Evolutionary conservation across 192 early-diverging fungal genomes (phyloP), one percentile per base, ranked within the genome.

Genomic region (Linnemannia schmuckeri): DNA sequence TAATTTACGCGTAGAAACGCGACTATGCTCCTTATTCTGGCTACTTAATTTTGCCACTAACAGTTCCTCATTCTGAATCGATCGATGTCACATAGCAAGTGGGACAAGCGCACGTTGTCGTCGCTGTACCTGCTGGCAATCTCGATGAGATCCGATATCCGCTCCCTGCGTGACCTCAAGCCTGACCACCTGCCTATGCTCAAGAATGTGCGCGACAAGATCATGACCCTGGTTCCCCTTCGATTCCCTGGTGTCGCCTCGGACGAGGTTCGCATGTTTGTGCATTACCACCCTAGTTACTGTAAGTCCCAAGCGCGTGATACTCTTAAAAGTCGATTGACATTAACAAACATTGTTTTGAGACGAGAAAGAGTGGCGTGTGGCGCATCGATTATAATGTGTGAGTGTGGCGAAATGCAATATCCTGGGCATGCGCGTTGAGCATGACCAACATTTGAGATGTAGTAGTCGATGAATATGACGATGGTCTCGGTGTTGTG

Each of bases 211-310:
- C 89, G 91, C 35, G 71, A 85, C n/a, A 93, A 91, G 49, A 82
- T 91, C 33, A 71, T 77, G 6, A 52, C 75, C 6, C 79, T 93
- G 42, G 92, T 93, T 0, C 87, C 90, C 22, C 61, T 82, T 49
- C 74, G 72, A 33, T 92, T 85, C 80, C 88, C 89, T 0, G 89
- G 88, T 3, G 90, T 97, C 15, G 70, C 85, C 13, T 74, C 89
- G 1, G 89, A 96, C 61, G 89, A 94, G 54, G 83, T 97, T 20
- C 84, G 94, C 47, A 75, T 96, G 38, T 97, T 94, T 86, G 84
- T 96, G 5, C 96, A 97, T 81, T 96, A 97, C 78, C 94, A 96
- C 82, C 96, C 96, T 6, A 93, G 92, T 8, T 97, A 97, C 79
- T 97, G 92, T 93, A 89, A 88, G 84, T 85, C 1, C 42, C 33